Percentiles rank a stretch among this genome's conserved stretches.
These are phyloP conservation scores for Neofusicoccum kwambonambiense DNA, from an alignment of 2,329 filamentous ascomycete genomes.

Conservation along the genomic window DNA sequence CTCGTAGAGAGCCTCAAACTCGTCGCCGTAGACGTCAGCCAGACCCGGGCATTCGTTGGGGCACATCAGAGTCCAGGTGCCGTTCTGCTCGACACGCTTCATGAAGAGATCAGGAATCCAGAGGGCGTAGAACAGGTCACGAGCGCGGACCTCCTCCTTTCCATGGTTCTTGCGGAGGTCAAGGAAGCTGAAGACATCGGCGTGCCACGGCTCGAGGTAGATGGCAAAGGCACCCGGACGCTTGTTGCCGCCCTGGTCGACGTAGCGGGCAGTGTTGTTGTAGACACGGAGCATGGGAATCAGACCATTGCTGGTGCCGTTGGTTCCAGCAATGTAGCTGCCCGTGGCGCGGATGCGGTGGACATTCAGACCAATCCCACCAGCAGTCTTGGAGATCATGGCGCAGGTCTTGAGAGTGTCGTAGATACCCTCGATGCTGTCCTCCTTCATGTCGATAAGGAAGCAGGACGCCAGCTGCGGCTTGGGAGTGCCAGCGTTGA, in stretches of 20 bases:
- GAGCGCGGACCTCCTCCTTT: conserved; percentile 95
- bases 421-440: conserved; percentile 99
- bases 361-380: conserved; percentile 93
- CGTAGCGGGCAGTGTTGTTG: conserved; percentile 98
- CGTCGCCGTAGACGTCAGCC: conserved; percentile 94
- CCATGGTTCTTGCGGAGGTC: conserved; percentile 99
- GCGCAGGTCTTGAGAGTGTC: conserved; percentile 98
- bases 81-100: conserved; percentile 98
- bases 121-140: conserved; percentile 94
- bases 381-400: conserved; percentile 99
- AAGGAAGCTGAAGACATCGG: conserved; percentile 95
- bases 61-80: conserved; percentile 96
- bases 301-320: conserved; percentile 96
- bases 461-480: conserved; percentile 97
- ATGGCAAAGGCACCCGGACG: conserved; percentile 97
- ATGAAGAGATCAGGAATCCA: conserved; percentile 99
- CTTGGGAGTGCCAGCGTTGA: conserved; percentile 95
- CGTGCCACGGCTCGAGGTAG: conserved; percentile 98
- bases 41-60: conserved; percentile 94
- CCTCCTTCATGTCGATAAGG: conserved; percentile 98
- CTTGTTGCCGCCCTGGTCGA: conserved; percentile 99
- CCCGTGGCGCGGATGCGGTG: conserved; percentile 97
- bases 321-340: conserved; percentile 97
- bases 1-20: conserved; percentile 93
- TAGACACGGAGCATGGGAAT: conserved; percentile 97